A percentile compares a stretch with the other conserved stretches of the same genome.
phyloP scores from a whole-genome alignment of 805 yeast genomes.

The Phaffomyces thermotolerans region DNA sequence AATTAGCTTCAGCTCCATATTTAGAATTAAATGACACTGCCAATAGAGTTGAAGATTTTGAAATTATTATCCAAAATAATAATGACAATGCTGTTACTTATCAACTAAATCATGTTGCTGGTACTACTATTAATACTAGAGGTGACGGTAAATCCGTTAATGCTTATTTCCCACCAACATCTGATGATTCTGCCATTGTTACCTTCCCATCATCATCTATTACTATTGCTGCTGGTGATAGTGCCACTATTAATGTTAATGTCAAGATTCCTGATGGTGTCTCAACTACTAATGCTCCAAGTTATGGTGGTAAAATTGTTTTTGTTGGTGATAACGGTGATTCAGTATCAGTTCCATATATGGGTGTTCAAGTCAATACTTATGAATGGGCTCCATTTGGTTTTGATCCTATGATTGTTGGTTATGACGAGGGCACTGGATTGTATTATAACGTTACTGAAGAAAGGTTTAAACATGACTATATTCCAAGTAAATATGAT shows the following conservation, averaged over 20 bases:
- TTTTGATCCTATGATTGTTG: constrained; percentile 1
- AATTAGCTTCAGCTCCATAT: constrained; percentile 3
- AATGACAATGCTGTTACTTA: constrained; percentile 9
- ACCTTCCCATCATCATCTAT: constrained; percentile 1
- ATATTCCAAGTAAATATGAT: not conserved
- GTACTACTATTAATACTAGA: constrained; percentile 8
- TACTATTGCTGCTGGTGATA: constrained; percentile 10
- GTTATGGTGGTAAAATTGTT: constrained; percentile 10
- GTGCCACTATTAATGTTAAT: constrained; percentile 7
- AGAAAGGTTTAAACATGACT: not conserved
- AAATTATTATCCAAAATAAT: constrained; percentile 6
- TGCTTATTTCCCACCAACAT: constrained; percentile 7
- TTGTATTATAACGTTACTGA: constrained; percentile 6
- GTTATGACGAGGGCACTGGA: constrained; percentile 1
- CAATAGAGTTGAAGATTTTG: constrained; percentile 10
- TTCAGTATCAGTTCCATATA: constrained; percentile 11
- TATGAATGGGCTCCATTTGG: constrained; percentile 8
- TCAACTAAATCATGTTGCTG: constrained; percentile 4
- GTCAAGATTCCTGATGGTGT: constrained; percentile 5
- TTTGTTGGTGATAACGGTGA: constrained; percentile 14
- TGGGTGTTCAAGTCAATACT: constrained; percentile 12
- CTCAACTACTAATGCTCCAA: constrained; percentile 1
- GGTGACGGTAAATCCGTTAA: not conserved
- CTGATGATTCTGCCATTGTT: constrained; percentile 5
- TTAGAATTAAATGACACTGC: constrained; percentile 12